A percentile compares a stretch with the other conserved stretches of the same genome.
phyloP scores from a whole-genome alignment of 176 grass and related monocot species.

The Zea luxurians region DNA sequence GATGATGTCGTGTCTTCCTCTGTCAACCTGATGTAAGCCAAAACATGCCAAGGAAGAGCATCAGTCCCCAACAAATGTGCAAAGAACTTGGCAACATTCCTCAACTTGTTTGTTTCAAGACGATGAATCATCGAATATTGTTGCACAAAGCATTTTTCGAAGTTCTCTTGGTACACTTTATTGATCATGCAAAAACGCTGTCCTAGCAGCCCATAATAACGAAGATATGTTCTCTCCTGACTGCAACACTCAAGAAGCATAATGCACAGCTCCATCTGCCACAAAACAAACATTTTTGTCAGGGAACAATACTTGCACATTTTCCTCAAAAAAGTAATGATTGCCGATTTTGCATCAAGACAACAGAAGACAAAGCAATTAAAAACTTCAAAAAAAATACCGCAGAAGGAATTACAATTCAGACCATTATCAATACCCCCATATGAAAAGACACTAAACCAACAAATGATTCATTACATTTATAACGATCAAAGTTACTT shows the following conservation, averaged over 20 bases:
- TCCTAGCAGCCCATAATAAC: conserved; percentile 86
- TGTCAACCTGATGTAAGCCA: conserved; percentile 89
- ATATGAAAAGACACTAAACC: neutral
- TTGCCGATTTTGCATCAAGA: neutral
- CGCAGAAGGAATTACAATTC: neutral
- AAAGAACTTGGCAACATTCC: conserved; percentile 97
- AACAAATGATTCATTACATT: neutral
- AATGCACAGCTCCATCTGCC: conserved; percentile 89
- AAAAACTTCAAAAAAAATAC: neutral
- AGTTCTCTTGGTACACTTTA: conserved; percentile 91
- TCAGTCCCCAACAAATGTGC: conserved; percentile 87
- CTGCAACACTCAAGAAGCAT: conserved; percentile 98
- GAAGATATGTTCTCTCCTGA: conserved; percentile 92
- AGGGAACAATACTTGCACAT: neutral
- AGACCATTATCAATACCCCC: neutral
- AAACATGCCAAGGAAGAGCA: conserved; percentile 84
- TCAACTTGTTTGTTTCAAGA: conserved; percentile 85
- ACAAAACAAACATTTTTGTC: conserved; percentile 11
- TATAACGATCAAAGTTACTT: neutral
- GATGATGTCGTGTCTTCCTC: conserved; percentile 97
- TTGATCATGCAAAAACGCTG: conserved; percentile 97
- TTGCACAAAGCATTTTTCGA: conserved; percentile 90
- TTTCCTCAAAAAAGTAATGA: neutral
- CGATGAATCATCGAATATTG: conserved; percentile 98
- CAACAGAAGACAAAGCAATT: conserved; percentile 17